A percentile compares a stretch with the other conserved stretches of the same genome.
These are phyloP conservation scores for Peniophora sp. DNA, from an alignment of 1,284 basidiomycete species.

Conservation along the genomic window DNA sequence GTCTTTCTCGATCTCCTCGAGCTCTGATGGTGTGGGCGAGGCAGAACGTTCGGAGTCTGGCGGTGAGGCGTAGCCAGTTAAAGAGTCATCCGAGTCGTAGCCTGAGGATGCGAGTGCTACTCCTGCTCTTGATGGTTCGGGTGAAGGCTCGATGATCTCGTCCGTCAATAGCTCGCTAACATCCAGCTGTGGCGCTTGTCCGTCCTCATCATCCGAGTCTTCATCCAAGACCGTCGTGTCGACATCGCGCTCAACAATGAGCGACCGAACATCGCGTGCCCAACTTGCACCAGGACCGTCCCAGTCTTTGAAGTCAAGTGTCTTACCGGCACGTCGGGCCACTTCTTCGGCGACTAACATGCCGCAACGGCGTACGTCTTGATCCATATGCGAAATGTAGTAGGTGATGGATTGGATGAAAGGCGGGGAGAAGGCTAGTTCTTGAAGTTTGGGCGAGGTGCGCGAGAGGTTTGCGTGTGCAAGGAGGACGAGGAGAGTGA, in stretches of 20 bases:
- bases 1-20: slow-evolving; percentile 80
- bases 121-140: background rate
- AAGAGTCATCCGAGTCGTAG: slow-evolving; percentile 77
- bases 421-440: slow-evolving; percentile 42
- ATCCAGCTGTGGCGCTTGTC: background rate
- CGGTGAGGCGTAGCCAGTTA: slow-evolving; percentile 68
- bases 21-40: slow-evolving; percentile 74
- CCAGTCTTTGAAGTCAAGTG: slow-evolving; percentile 80
- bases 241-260: slow-evolving; percentile 44
- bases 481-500: slow-evolving; percentile 66
- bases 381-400: slow-evolving; percentile 77
- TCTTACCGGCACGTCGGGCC: slow-evolving; percentile 51
- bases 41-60: slow-evolving; percentile 61
- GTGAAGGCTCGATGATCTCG: slow-evolving; percentile 1
- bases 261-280: slow-evolving; percentile 48
- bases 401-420: slow-evolving; percentile 71
- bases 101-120: slow-evolving; percentile 21
- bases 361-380: slow-evolving; percentile 77
- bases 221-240: slow-evolving; percentile 27
- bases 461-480: slow-evolving; percentile 51
- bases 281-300: slow-evolving; percentile 66
- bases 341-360: slow-evolving; percentile 89
- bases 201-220: slow-evolving; percentile 7
- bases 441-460: slow-evolving; percentile 25
- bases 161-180: slow-evolving; percentile 6